Evolutionary conservation across 371 early-diverging fungal species (phyloP).

Genomic region (Mucor mucedo): DNA sequence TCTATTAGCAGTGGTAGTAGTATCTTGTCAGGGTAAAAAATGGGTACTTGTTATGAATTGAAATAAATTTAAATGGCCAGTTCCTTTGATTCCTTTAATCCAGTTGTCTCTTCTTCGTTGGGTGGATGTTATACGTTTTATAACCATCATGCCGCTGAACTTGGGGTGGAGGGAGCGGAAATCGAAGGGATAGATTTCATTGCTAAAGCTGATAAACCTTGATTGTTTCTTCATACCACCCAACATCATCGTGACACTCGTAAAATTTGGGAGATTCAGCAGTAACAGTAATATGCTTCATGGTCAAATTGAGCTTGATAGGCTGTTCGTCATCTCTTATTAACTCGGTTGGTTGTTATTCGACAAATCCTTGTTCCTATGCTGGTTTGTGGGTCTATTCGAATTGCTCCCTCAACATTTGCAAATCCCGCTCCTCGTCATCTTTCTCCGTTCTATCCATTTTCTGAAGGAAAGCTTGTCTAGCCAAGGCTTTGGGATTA

Average conservation of each 20-base stretch:
- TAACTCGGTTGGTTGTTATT: constrained; percentile 63
- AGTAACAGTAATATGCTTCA: constrained; percentile 31
- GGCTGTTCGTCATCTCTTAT: constrained; percentile 58
- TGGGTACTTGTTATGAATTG: background rate
- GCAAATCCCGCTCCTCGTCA: constrained; percentile 86
- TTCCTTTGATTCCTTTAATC: background rate
- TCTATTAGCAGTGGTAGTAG: too few relatives aligned
- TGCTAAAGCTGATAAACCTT: constrained; percentile 28
- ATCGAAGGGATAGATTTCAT: constrained; percentile 18
- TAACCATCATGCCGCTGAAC: constrained; percentile 19
- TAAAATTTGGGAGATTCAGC: constrained; percentile 20
- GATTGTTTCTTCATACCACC: constrained; percentile 42
- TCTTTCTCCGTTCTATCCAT: constrained; percentile 81
- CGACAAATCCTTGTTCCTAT: constrained; percentile 45
- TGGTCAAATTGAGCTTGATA: constrained; percentile 42
- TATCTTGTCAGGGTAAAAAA: too few relatives aligned
- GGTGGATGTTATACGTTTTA: constrained; percentile 13
- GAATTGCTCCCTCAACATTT: constrained; percentile 81
- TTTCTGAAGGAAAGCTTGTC: constrained; percentile 81
- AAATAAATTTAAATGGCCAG: background rate
- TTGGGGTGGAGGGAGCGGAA: background rate
- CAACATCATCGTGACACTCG: constrained; percentile 45
- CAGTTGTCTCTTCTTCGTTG: constrained; percentile 1
- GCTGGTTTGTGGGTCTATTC: constrained; percentile 67
- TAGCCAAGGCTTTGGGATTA: constrained; percentile 82